Base-by-base conservation (phyloP, 2,329 filamentous ascomycete species). In the Paecilomyces dactylethromorphus region DNA sequence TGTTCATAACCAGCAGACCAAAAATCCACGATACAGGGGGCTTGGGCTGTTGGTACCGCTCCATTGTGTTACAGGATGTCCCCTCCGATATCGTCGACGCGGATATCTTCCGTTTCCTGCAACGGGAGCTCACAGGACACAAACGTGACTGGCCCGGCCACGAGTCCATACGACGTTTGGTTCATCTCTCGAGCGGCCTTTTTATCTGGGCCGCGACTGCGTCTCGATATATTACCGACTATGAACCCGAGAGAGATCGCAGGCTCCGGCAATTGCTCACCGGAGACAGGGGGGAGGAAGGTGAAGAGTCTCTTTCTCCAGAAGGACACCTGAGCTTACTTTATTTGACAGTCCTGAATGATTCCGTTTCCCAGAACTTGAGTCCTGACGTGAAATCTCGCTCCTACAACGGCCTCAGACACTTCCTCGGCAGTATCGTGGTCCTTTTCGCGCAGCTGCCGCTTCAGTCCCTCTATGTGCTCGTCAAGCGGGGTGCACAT, bases 171-270 rank as follows among this genome's bases (percentile, higher is more conserved):
- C 32, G 54, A 22, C 49, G 49, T 10, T 55, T 74, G 5, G 64
- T 70, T 35, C 52, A 61, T n/a, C 59, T 53, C n/a, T 55, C 68
- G 3, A 58, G 55, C n/a, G 62, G 66, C 5, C 53, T 70, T 3
- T 74, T 74, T 57, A 72, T 72, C 45, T 70, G 64, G 62, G 71
- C 71, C n/a, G 55, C 66, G 58, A 68, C 66, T 13, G 31, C 58
- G 3, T 69, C 62, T 50, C 63, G 65, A 3, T 68, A 65, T 35
- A 64, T 66, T 31, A 29, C 50, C 54, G 58, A 65, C 21, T 56
- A 61, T 29, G 52, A 57, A 12, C 52, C 59, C 21, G 52, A 59
- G 52, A 56, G 32, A 53, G 50, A 24, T 15, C 54, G 55, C 39
- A 58, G 57, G 53, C 53, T 62, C 7, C 15, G 32, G 7, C 32